Evolutionary conservation across 2,329 filamentous ascomycete species (phyloP).

Genomic region (Venturia nashicola): DNA sequence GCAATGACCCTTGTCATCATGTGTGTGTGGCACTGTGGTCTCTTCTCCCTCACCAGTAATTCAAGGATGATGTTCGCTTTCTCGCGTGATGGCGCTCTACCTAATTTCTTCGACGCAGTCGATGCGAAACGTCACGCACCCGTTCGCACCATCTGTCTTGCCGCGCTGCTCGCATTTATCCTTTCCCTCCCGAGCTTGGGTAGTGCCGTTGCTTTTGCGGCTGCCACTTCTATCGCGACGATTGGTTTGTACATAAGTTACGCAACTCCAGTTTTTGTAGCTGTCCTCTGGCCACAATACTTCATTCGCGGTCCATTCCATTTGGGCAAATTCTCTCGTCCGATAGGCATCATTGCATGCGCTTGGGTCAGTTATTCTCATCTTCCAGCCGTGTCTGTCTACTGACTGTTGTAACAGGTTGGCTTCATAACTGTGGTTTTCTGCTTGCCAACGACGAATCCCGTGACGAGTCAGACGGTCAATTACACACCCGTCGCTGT

Average conservation of each 20-base stretch:
- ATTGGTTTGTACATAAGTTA: constrained; percentile 48
- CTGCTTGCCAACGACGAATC: constrained; percentile 44
- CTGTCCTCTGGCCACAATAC: constrained; percentile 37
- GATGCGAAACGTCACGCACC: constrained; percentile 38
- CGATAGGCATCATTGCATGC: constrained; percentile 35
- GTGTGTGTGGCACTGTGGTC: constrained; percentile 49
- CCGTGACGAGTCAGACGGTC: constrained; percentile 42
- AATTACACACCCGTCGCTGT: constrained; percentile 50
- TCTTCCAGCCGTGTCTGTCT: background rate
- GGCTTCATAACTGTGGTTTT: constrained; percentile 44
- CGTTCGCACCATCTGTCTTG: constrained; percentile 43
- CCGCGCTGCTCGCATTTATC: constrained; percentile 40
- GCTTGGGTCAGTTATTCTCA: constrained; percentile 28
- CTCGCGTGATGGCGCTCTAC: constrained; percentile 43
- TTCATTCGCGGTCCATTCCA: constrained; percentile 47
- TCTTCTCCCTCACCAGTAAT: constrained; percentile 46
- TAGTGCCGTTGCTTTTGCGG: constrained; percentile 42
- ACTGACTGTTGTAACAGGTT: constrained; percentile 15
- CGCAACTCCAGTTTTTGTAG: constrained; percentile 44
- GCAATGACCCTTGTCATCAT: constrained; percentile 45
- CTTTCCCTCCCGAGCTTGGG: constrained; percentile 44
- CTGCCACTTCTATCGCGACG: constrained; percentile 47
- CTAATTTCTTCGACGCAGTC: constrained; percentile 41
- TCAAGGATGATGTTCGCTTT: constrained; percentile 50
- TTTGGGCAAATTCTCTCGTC: constrained; percentile 32